phyloP scores from a whole-genome alignment of 345 rosid genomes.

The Salix arbutifolia region DNA sequence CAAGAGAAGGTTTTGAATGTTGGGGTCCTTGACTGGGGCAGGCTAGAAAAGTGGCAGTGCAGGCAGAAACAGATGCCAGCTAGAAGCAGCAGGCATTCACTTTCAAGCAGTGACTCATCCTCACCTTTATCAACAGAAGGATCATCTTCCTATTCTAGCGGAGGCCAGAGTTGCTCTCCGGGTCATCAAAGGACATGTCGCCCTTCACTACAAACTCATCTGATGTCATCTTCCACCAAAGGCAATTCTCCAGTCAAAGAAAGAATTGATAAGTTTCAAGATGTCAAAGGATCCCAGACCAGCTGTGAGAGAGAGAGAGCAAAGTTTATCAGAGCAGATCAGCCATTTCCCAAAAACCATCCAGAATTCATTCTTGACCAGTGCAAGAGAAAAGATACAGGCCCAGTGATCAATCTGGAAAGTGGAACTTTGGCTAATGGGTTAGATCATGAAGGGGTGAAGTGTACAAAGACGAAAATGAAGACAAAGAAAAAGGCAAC shows the following conservation, averaged over 20 bases:
- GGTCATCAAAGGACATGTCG: conserved; percentile 28
- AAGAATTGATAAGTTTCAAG: conserved; percentile 22
- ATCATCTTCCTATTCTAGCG: conserved; percentile 47
- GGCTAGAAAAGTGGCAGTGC: conserved; percentile 79
- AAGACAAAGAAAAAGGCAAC: conserved; percentile 12
- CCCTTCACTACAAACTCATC: conserved; percentile 43
- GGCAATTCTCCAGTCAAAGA: conserved; percentile 30
- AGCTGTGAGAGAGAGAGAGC: conserved; percentile 12
- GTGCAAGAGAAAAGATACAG: conserved; percentile 29
- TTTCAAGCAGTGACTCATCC: conserved; percentile 41
- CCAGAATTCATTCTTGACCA: conserved; percentile 25
- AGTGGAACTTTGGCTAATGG: conserved; percentile 23
- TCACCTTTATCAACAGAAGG: conserved; percentile 41
- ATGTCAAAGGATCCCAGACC: conserved; percentile 17
- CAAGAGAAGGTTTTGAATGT: conserved; percentile 63
- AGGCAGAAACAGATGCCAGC: conserved; percentile 39
- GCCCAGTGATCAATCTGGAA: conserved; percentile 18
- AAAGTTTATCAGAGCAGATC: conserved; percentile 19
- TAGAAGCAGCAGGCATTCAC: conserved; percentile 40
- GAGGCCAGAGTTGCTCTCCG: conserved; percentile 44
- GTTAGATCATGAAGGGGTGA: conserved; percentile 28
- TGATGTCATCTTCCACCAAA: conserved; percentile 39
- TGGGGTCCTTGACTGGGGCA: conserved; percentile 94
- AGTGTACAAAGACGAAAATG: conserved; percentile 18
- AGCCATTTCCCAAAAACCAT: conserved; percentile 20